Base-by-base conservation (phyloP, 1,139 yeast genomes). In the Candida pseudoviswanathii region DNA sequence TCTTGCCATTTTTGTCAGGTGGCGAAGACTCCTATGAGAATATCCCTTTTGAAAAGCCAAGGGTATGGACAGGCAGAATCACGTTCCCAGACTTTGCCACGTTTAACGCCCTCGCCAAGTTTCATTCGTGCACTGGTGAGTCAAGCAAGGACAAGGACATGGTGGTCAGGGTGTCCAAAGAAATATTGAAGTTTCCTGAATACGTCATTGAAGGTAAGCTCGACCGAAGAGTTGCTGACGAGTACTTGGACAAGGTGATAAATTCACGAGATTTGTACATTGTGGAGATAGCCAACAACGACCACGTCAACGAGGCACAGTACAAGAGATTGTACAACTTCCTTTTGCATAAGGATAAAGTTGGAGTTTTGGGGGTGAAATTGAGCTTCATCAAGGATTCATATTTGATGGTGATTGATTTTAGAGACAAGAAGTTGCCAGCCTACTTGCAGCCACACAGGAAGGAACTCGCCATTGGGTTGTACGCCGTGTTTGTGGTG, bases 121-220 rank as follows among this genome's bases (percentile, higher is more conserved):
- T 77, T 56, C 65, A 77, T 40, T 71, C 80, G 10, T 73, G 73
- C 47, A 56, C 75, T 4, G 60, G 66, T 41, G 63, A 63, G 49
- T 11, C 51, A 48, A 10, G 65, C 79, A 5, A 68, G 71, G 3
- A 66, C 67, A 22, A 49, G 51, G 31, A 54, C 54, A 42, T 58
- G 60, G 29, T 66, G 49, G 67, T 63, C 57, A 70, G 65, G 41
- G 67, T 63, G 24, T 61, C 67, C 51, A 65, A 63, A 45, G 76
- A 68, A 45, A 65, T 71, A 40, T 63, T 69, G 53, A 57, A 54
- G 21, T 60, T 60, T 11, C 54, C 61, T 8, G 67, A 70, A 2
- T 70, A 85, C 51, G 72, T 71, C 36, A 71, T 87, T 41, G 86
- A 84, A 54, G 96, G 96, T 1, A 72, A 89, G 48, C 70, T 88